A percentile compares a stretch with the other conserved stretches of the same genome.
Conservation (phyloP, 2,329 filamentous ascomycete genomes). For the Colletotrichum scovillei region DNA sequence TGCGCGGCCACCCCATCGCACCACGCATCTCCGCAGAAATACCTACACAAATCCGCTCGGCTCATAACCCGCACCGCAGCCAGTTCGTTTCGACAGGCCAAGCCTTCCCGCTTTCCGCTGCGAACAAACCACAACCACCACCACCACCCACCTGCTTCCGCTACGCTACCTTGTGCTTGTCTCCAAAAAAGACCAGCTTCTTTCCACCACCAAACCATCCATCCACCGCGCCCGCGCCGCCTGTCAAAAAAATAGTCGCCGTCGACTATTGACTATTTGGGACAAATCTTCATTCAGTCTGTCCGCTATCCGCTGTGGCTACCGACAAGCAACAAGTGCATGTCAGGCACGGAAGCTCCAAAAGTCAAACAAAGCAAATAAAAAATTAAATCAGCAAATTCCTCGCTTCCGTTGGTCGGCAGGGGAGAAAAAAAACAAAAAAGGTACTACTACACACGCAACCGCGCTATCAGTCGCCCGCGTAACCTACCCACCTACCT, state of each 20-base stretch:
- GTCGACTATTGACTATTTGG: constrained; percentile 22
- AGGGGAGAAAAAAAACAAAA: constrained; percentile 14
- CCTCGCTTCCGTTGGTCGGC: constrained; percentile 57
- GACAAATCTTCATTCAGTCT: constrained; percentile 4
- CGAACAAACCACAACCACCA: constrained; percentile 14
- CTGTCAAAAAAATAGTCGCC: constrained; percentile 32
- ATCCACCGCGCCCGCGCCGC: constrained; percentile 3
- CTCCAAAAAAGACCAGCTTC: constrained; percentile 1
- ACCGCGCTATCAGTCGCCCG: constrained; percentile 3
- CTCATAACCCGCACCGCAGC: constrained; percentile 25
- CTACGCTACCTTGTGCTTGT: neutral
- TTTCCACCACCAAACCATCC: constrained; percentile 10
- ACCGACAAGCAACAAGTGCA: constrained; percentile 38
- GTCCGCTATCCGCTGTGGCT: constrained; percentile 9
- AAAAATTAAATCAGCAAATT: constrained; percentile 51
- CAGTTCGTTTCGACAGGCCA: constrained; percentile 27
- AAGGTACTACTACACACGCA: neutral
- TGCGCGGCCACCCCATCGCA: constrained; percentile 14
- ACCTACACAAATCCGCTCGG: constrained; percentile 22
- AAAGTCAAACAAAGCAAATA: constrained; percentile 50
- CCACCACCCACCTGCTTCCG: neutral
- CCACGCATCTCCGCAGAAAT: constrained; percentile 20
- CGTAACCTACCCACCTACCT: constrained; percentile 19
- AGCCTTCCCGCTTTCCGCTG: constrained; percentile 13
- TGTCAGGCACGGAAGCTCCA: constrained; percentile 43